These are phyloP conservation scores for Colletotrichum destructivum DNA, from an alignment of 2,329 filamentous ascomycete genomes.

Conservation along the genomic window DNA sequence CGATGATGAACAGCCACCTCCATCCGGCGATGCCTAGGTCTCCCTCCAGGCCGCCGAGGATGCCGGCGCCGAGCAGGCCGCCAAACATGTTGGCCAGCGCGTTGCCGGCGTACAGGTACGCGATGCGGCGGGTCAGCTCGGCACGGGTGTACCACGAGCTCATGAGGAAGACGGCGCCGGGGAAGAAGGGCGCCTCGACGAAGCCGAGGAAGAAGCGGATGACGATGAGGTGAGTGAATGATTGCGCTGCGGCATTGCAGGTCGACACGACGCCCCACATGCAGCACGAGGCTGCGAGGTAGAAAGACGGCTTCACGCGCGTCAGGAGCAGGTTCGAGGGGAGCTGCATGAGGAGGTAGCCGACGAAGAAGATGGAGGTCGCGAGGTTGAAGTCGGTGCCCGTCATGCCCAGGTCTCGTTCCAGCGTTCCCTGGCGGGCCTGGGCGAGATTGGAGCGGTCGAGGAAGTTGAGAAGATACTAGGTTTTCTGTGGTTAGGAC, in stretches of 20 bases:
- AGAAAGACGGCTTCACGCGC: conserved; percentile 66
- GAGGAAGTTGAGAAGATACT: conserved; percentile 66
- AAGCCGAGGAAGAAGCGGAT: conserved; percentile 61
- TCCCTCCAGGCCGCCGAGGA: conserved; percentile 59
- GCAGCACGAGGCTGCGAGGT: conserved; percentile 64
- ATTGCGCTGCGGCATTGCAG: conserved; percentile 62
- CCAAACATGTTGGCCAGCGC: conserved; percentile 67
- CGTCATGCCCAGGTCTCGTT: conserved; percentile 66
- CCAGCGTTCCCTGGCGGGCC: conserved; percentile 67
- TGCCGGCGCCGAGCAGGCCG: conserved; percentile 64
- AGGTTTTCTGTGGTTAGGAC: not conserved
- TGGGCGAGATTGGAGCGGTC: conserved; percentile 69
- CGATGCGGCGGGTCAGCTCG: conserved; percentile 62
- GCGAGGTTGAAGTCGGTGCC: conserved; percentile 72
- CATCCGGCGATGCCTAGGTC: conserved; percentile 43
- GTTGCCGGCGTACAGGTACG: conserved; percentile 63
- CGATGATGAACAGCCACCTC: conserved; percentile 53
- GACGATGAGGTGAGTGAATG: conserved; percentile 59
- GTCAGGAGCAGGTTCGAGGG: conserved; percentile 73
- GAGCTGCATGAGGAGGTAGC: conserved; percentile 74
- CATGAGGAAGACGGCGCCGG: conserved; percentile 63
- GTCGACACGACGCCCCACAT: conserved; percentile 58
- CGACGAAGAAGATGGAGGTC: conserved; percentile 70
- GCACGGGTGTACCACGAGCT: conserved; percentile 61
- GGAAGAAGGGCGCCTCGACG: conserved; percentile 67